Conservation (phyloP, 1,284 basidiomycete species). For the Ceratobasidium sp. region DNA sequence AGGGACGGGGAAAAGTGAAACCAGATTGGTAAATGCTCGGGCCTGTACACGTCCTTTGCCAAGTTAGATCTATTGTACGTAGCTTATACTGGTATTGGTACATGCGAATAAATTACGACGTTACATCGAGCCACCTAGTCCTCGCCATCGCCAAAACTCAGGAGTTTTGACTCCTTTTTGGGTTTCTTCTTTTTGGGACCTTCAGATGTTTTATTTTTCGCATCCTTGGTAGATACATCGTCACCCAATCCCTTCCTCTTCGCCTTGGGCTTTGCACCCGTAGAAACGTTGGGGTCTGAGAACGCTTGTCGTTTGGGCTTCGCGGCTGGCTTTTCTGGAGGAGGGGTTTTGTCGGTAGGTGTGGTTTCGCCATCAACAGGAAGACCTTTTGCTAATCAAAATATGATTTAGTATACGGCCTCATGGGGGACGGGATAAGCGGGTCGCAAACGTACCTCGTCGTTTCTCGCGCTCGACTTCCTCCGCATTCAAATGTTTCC, state of each 20-base stretch:
- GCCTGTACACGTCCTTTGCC: too few species aligned
- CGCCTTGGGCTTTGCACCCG: conserved; percentile 42
- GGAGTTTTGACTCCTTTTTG: conserved; percentile 60
- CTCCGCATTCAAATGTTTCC: conserved; percentile 77
- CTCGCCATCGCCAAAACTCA: conserved; percentile 64
- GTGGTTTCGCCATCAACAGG: neutral
- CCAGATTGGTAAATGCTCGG: neutral
- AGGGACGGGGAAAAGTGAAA: conserved; percentile 25
- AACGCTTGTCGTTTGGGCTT: conserved; percentile 53
- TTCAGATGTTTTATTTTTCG: conserved; percentile 48
- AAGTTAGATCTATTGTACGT: neutral
- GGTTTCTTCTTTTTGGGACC: conserved; percentile 55
- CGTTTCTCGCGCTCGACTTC: conserved; percentile 80
- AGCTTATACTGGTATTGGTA: too few species aligned
- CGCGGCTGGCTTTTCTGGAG: conserved; percentile 46
- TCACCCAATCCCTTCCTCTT: conserved; percentile 37
- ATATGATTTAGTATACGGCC: neutral
- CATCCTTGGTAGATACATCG: conserved; percentile 25
- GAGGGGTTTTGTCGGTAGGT: conserved; percentile 1
- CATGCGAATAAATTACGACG: neutral
- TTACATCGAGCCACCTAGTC: conserved; percentile 13
- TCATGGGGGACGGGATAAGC: too few species aligned
- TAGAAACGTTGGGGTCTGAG: conserved; percentile 50
- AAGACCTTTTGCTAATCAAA: conserved; percentile 39
- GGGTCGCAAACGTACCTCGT: conserved; percentile 63